phyloP scores from a whole-genome alignment of 2,329 filamentous ascomycete genomes.

The Xylariomycetidae sp. region DNA sequence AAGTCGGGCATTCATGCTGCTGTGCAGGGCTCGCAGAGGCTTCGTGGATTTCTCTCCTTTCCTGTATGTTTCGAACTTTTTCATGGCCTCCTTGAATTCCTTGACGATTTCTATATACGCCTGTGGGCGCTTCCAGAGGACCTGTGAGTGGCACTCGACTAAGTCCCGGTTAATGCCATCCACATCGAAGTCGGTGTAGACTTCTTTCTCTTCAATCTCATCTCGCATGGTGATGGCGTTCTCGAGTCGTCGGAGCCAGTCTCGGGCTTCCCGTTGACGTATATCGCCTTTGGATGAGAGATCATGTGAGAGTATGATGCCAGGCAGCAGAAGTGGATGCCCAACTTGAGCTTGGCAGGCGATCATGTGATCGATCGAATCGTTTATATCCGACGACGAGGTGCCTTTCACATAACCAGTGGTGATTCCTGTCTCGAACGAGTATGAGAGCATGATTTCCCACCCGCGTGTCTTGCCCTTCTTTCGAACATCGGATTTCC shows the following conservation, averaged over 20 bases:
- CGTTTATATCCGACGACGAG: slow-evolving; percentile 47
- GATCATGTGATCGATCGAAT: slow-evolving; percentile 44
- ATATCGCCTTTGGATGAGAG: slow-evolving; percentile 51
- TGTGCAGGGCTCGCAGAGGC: slow-evolving; percentile 34
- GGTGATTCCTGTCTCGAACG: slow-evolving; percentile 49
- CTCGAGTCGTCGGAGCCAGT: slow-evolving; percentile 58
- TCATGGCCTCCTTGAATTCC: slow-evolving; percentile 46
- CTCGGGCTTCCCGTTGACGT: slow-evolving; percentile 58
- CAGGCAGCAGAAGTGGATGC: slow-evolving; percentile 55
- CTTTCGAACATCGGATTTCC: slow-evolving; percentile 63
- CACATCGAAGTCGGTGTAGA: slow-evolving; percentile 51
- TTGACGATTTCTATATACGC: slow-evolving; percentile 52
- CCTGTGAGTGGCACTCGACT: slow-evolving; percentile 59
- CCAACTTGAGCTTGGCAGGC: slow-evolving; percentile 45
- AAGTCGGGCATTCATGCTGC: slow-evolving; percentile 47
- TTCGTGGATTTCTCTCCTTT: slow-evolving; percentile 14
- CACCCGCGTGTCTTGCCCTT: slow-evolving; percentile 60
- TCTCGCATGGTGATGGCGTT: slow-evolving; percentile 57
- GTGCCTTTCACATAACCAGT: slow-evolving; percentile 61
- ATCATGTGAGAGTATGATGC: slow-evolving; percentile 56
- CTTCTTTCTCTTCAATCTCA: slow-evolving; percentile 53
- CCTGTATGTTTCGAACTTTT: slow-evolving; percentile 32
- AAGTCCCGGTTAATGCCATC: slow-evolving; percentile 58
- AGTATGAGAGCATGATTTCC: slow-evolving; percentile 60
- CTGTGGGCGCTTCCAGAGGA: slow-evolving; percentile 59